phyloP scores from a whole-genome alignment of 805 yeast genomes.

The Candida nitratophila region DNA sequence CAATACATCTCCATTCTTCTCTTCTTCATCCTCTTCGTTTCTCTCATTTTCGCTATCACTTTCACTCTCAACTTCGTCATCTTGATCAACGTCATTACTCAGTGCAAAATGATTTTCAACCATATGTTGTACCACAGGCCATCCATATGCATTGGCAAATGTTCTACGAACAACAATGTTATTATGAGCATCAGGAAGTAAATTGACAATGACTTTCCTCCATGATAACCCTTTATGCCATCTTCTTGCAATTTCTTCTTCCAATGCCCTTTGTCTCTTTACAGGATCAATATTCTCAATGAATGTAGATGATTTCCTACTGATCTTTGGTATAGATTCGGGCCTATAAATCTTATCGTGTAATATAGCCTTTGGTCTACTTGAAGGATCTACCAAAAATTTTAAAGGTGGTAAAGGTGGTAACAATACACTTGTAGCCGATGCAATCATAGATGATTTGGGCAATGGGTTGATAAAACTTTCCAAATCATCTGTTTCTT shows the following conservation, averaged over 20 bases:
- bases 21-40: slow-evolving; percentile 1
- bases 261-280: slow-evolving; percentile 39
- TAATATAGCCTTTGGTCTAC: slow-evolving; percentile 54
- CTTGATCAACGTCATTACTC: slow-evolving; percentile 8
- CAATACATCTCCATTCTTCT: neutral
- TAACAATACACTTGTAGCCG: slow-evolving; percentile 68
- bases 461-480: slow-evolving; percentile 35
- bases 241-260: slow-evolving; percentile 79
- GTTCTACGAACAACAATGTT: slow-evolving; percentile 83
- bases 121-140: slow-evolving; percentile 86
- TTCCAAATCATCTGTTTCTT: slow-evolving; percentile 8
- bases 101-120: slow-evolving; percentile 55
- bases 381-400: slow-evolving; percentile 60
- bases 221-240: slow-evolving; percentile 83
- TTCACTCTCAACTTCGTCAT: slow-evolving; percentile 6
- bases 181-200: slow-evolving; percentile 93
- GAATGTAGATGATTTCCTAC: slow-evolving; percentile 17
- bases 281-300: slow-evolving; percentile 26
- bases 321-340: slow-evolving; percentile 26
- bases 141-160: slow-evolving; percentile 90
- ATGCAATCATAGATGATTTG: slow-evolving; percentile 66
- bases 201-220: slow-evolving; percentile 83
- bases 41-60: slow-evolving; percentile 8
- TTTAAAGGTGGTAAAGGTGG: slow-evolving; percentile 74
- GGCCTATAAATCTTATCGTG: slow-evolving; percentile 85